Base-by-base conservation (phyloP, 1,284 basidiomycete species). In the Leucoagaricus sp. region DNA sequence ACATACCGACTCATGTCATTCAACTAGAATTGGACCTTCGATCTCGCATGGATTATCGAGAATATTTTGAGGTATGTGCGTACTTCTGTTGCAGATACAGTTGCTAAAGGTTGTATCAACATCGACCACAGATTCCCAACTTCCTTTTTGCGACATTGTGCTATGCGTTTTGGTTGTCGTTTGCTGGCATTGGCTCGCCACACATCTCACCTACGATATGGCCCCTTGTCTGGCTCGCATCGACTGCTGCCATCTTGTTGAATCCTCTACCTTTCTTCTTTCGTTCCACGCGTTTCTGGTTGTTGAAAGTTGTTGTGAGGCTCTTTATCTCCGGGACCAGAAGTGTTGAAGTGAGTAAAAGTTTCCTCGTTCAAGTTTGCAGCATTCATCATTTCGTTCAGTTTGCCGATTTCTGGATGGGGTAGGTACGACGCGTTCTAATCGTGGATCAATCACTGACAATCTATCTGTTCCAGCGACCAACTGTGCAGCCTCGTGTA, bases 151-250 rank as follows among this genome's bases (percentile, higher is more conserved):
- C 86, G n/a, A 81, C 89, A 0, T 81, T 98, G 1, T 85, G 82
- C 55, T 90, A 89, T 64, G 86, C 89, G 41, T 94, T 96, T 69
- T 95, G 88, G 86, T 77, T 97, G 44, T 91, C 93, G 2, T 94
- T 96, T 68, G 71, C 83, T 46, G 80, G 79, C 4, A 75, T 90
- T 13, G 87, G 85, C 1, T 66, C 73, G 3, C 69, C 79, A 0
- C 67, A 67, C 6, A 71, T 86, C 0, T 92, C 76, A 1, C 74
- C 82, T 0, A 76, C 74, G 7, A 74, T 84, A 0, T 98, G 95
- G 93, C 94, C 94, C 0, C 73, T 94, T 4, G 79, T 90, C 0
- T 99, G 95, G 94, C 75, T 98, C 9, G 80, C 81, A 0, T 78
- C 94, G 53, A 72, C 81, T 1, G 64, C 76, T 2, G 63, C 84